These are phyloP conservation scores for Xylaria sp. DNA, from an alignment of 2,329 filamentous ascomycete species.

Conservation along the genomic window DNA sequence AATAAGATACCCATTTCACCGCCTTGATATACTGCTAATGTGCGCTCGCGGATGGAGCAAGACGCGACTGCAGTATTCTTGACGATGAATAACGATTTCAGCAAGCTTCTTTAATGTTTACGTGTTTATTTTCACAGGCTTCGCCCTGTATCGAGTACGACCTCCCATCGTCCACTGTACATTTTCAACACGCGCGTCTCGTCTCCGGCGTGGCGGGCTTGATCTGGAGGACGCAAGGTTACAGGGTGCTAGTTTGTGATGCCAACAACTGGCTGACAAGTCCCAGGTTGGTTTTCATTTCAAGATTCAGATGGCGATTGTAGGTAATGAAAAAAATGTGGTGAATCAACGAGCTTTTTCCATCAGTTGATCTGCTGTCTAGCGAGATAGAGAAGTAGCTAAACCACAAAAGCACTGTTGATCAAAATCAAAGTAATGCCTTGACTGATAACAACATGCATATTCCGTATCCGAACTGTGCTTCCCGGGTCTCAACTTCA, in stretches of 20 bases:
- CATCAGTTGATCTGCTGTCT: conserved; percentile 1
- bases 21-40: conserved; percentile 16
- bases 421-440: neutral
- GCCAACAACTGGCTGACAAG: conserved; percentile 8
- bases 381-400: conserved; percentile 12
- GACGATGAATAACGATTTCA: conserved; percentile 17
- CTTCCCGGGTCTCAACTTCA: neutral
- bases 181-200: conserved; percentile 27
- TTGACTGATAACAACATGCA: neutral
- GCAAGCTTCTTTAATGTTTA: conserved; percentile 32
- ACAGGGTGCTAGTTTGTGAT: conserved; percentile 15
- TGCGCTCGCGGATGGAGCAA: conserved; percentile 14
- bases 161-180: conserved; percentile 27
- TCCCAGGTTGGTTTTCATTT: conserved; percentile 14
- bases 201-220: conserved; percentile 25
- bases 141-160: conserved; percentile 25
- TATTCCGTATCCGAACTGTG: no score
- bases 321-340: conserved; percentile 10
- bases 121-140: conserved; percentile 27
- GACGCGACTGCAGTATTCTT: conserved; percentile 12
- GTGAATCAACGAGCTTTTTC: conserved; percentile 4
- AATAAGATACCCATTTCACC: conserved; percentile 28
- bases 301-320: conserved; percentile 7
- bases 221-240: conserved; percentile 13
- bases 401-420: conserved; percentile 10